Evolutionary conservation across 257 asterid species (phyloP).

Genomic region (Solanum boliviense): DNA sequence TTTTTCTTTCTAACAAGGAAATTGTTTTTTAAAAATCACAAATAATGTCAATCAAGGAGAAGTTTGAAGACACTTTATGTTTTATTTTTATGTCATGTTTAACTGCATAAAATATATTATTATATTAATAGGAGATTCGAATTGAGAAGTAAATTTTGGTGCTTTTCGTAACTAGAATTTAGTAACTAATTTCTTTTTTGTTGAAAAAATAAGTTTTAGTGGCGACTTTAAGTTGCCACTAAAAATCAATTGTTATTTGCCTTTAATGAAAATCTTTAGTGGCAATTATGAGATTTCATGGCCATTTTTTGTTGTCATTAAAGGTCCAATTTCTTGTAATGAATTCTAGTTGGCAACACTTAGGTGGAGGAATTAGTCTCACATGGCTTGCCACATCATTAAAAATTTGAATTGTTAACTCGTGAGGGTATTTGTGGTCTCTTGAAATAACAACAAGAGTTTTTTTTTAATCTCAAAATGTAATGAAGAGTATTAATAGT

Average conservation of each 20-base stretch:
- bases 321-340: not conserved
- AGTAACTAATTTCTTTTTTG: not conserved
- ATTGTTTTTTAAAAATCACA: too few relatives aligned
- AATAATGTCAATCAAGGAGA: not conserved
- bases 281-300: not conserved
- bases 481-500: too few relatives aligned
- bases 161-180: not conserved
- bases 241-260: not conserved
- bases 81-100: not conserved
- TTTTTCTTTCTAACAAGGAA: not conserved
- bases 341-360: not conserved
- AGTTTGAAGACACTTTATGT: not conserved
- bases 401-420: too few relatives aligned
- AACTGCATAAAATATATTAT: too few relatives aligned
- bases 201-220: not conserved
- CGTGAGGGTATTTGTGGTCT: too few relatives aligned
- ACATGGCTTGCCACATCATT: too few relatives aligned
- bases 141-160: not conserved
- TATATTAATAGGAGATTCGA: not conserved
- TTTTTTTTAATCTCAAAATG: too few relatives aligned
- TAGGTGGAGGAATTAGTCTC: too few relatives aligned
- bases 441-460: too few relatives aligned
- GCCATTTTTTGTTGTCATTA: not conserved
- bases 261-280: not conserved
- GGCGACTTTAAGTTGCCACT: not conserved